phyloP scores from a whole-genome alignment of 1,284 basidiomycete genomes.

The Mycosarcoma mackinlayi region DNA sequence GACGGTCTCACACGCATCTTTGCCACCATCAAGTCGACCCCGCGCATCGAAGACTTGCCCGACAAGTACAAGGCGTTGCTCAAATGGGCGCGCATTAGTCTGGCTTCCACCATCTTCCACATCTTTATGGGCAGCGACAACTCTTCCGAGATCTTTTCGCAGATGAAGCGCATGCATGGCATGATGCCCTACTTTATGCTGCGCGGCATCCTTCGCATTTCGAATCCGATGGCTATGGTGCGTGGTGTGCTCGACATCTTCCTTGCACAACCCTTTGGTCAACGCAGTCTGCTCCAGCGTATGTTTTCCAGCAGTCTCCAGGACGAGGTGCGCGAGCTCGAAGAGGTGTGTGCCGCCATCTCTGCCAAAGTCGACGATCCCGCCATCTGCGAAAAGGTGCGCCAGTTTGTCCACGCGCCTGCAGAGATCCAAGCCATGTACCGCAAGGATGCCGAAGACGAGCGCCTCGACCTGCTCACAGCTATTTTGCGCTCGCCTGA shows the following conservation, averaged over 20 bases:
- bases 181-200: slow-evolving; percentile 98
- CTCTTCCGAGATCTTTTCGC: slow-evolving; percentile 86
- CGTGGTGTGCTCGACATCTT: slow-evolving; percentile 91
- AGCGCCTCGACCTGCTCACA: slow-evolving; percentile 82
- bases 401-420: slow-evolving; percentile 85
- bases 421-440: slow-evolving; percentile 81
- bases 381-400: slow-evolving; percentile 86
- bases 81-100: slow-evolving; percentile 89
- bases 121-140: slow-evolving; percentile 92
- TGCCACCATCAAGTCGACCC: slow-evolving; percentile 83
- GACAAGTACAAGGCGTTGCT: slow-evolving; percentile 86
- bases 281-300: slow-evolving; percentile 79
- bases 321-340: slow-evolving; percentile 85
- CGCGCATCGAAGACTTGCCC: slow-evolving; percentile 82
- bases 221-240: slow-evolving; percentile 97
- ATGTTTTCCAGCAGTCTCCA: slow-evolving; percentile 93
- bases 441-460: slow-evolving; percentile 71
- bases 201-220: slow-evolving; percentile 88
- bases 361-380: slow-evolving; percentile 89
- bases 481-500: slow-evolving; percentile 85
- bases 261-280: slow-evolving; percentile 96
- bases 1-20: slow-evolving; percentile 91
- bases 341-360: slow-evolving; percentile 86
- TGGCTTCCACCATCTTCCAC: slow-evolving; percentile 95
- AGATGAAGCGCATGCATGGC: slow-evolving; percentile 91